A percentile compares a stretch with the other conserved stretches of the same genome.
These are phyloP conservation scores for Pleurotus salmoneostramineus DNA, from an alignment of 768 basidiomycete genomes.

Conservation along the genomic window DNA sequence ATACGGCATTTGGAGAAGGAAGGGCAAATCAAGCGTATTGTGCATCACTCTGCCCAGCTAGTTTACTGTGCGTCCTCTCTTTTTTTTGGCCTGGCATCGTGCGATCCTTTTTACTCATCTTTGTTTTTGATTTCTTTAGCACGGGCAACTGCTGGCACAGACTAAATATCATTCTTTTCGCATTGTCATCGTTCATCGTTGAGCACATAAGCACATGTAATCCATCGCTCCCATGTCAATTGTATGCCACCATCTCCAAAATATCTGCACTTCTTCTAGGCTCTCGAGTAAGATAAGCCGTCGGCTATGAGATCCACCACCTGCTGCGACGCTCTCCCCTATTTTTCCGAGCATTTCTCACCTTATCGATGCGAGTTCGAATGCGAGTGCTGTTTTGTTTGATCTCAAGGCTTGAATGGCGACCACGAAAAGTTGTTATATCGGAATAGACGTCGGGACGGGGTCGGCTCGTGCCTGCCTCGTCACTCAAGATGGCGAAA, in stretches of 20 bases:
- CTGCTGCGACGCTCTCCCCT: too few relatives aligned
- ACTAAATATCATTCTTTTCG: slow-evolving; percentile 27
- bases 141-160: slow-evolving; percentile 44
- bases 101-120: background rate
- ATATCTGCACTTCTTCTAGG: background rate
- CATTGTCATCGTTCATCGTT: slow-evolving; percentile 12
- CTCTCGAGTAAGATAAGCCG: background rate
- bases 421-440: slow-evolving; percentile 46
- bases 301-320: background rate
- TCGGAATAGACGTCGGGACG: slow-evolving; percentile 87
- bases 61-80: slow-evolving; percentile 95
- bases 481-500: slow-evolving; percentile 60
- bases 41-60: slow-evolving; percentile 92
- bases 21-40: slow-evolving; percentile 90
- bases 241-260: slow-evolving; percentile 1
- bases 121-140: slow-evolving; percentile 23
- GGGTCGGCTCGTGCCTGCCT: slow-evolving; percentile 90
- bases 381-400: too few relatives aligned
- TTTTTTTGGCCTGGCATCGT: background rate
- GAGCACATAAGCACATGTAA: slow-evolving; percentile 26
- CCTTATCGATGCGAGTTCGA: too few relatives aligned
- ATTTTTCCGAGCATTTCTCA: too few relatives aligned
- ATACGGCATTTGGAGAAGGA: slow-evolving; percentile 93
- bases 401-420: slow-evolving; percentile 17
- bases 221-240: slow-evolving; percentile 8